A percentile compares a stretch with the other conserved stretches of the same genome.
phyloP scores from a whole-genome alignment of 192 early-diverging fungal species.

The Dissophora ornata region DNA sequence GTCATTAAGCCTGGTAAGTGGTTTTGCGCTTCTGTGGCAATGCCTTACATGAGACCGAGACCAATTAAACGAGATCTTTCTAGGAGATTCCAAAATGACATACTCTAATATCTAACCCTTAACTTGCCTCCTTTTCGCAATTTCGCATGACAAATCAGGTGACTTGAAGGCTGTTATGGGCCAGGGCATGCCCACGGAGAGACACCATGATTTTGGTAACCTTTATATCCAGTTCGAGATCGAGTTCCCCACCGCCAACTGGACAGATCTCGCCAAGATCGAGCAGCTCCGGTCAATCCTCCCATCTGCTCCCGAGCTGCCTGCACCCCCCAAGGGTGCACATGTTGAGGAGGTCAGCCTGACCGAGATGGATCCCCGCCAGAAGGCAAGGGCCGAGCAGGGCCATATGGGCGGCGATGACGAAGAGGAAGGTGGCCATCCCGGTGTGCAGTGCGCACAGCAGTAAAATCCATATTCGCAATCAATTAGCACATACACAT shows the following conservation, averaged over 20 bases:
- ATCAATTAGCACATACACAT: too few species aligned
- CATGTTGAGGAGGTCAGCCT: conserved; percentile 89
- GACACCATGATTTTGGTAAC: conserved; percentile 90
- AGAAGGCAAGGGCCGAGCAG: conserved; percentile 70
- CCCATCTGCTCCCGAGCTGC: conserved; percentile 75
- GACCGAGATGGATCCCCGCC: conserved; percentile 76
- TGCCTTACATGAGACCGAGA: not conserved
- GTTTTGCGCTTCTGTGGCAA: conserved; percentile 2
- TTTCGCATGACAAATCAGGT: conserved; percentile 27
- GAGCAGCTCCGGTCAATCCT: conserved; percentile 83
- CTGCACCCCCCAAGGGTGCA: conserved; percentile 63
- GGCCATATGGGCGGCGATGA: conserved; percentile 76
- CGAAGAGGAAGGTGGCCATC: conserved; percentile 70
- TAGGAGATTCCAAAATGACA: conserved; percentile 9
- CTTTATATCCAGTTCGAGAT: conserved; percentile 94
- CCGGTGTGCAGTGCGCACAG: conserved; percentile 95
- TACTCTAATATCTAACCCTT: conserved; percentile 8
- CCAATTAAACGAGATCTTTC: conserved; percentile 22
- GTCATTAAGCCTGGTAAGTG: conserved; percentile 87
- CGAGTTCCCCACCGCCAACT: conserved; percentile 90
- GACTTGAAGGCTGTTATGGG: conserved; percentile 86
- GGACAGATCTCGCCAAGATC: conserved; percentile 76
- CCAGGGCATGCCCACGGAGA: conserved; percentile 97
- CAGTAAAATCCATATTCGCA: conserved; percentile 70
- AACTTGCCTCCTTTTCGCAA: not conserved